Base-by-base conservation (phyloP, 78 protist species). In the Dictyostelium citrinum region DNA sequence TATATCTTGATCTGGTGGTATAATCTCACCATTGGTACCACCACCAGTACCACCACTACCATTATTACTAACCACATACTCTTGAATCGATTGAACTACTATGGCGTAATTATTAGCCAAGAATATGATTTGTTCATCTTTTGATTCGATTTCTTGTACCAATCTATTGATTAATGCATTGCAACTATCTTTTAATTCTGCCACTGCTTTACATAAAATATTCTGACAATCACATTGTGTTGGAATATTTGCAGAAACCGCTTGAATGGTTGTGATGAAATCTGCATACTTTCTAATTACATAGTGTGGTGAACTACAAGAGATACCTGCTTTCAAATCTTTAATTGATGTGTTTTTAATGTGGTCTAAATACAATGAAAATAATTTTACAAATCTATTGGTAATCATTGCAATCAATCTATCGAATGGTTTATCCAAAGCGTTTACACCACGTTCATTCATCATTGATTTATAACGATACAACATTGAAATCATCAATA, bases 261-360 rank as follows among this genome's bases (percentile, higher is more conserved):
- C 16, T 70, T 35, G 64, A 58, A 82, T 51, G 0, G 77, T 27
- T 12, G 60, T 49, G 2, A 82, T 27, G 27, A 76, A 27, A 16
- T 86, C 92, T 7, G 92, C 84, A 41, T 77, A 75, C 37, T 68
- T 75, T 31, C 46, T 74, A 22, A 55, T 27, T 1, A 86, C 43
- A 29, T 10, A 41, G 43, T 86, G 92, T 7, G 92, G 68, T 22
- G 29, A 37, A 31, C 2, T 33, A 1, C 24, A 24, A 9, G 45
- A 49, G 20, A 86, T 35, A 41, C 58, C 61, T 39, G 92, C 76
- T 31, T 86, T 75, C 12, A 86, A 43, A 24, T 86, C 92, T 68
- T 86, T 86, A 5, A 86, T 31, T 11, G 58, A 12, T 6, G 67
- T 33, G 5, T 27, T 17, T 33, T 45, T 74, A 8, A 86, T 39